Percentiles rank a stretch among this genome's conserved stretches.
phyloP scores from a whole-genome alignment of 371 early-diverging fungal species.

The Cokeromyces recurvatus region DNA sequence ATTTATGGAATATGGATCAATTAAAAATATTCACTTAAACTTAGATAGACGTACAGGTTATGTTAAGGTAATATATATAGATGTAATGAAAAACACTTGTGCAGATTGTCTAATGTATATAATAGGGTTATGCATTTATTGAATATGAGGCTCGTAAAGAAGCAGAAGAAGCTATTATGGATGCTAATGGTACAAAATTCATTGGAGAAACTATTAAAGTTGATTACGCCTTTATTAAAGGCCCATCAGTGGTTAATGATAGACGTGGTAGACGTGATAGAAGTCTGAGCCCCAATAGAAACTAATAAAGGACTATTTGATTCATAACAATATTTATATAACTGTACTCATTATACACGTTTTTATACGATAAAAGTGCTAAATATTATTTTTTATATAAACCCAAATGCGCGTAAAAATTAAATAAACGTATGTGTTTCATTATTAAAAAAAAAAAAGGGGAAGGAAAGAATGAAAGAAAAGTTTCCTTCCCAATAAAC shows the following conservation, averaged over 20 bases:
- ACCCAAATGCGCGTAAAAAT: no score
- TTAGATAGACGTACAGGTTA: slow-evolving; percentile 92
- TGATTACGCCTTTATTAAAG: slow-evolving; percentile 83
- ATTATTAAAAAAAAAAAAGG: no score
- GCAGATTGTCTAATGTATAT: no score
- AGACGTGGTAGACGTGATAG: slow-evolving; percentile 17
- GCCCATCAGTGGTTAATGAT: not conserved
- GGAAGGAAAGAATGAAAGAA: no score
- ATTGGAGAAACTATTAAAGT: slow-evolving; percentile 68
- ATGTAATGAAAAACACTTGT: no score
- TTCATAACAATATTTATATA: no score
- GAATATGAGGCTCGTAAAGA: slow-evolving; percentile 84
- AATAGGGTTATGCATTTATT: slow-evolving; percentile 92
- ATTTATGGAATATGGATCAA: slow-evolving; percentile 86
- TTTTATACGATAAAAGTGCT: no score
- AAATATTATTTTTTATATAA: no score
- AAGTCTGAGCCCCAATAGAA: slow-evolving; percentile 21
- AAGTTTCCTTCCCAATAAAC: no score
- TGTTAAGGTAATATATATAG: slow-evolving; percentile 70
- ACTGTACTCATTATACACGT: no score
- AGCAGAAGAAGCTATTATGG: slow-evolving; percentile 77
- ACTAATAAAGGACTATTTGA: not conserved
- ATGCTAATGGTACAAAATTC: slow-evolving; percentile 64
- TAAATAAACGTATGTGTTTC: no score
- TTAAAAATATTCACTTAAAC: slow-evolving; percentile 88